Conservation (phyloP, 1,139 yeast genomes). For the Geotrichum siamense region DNA sequence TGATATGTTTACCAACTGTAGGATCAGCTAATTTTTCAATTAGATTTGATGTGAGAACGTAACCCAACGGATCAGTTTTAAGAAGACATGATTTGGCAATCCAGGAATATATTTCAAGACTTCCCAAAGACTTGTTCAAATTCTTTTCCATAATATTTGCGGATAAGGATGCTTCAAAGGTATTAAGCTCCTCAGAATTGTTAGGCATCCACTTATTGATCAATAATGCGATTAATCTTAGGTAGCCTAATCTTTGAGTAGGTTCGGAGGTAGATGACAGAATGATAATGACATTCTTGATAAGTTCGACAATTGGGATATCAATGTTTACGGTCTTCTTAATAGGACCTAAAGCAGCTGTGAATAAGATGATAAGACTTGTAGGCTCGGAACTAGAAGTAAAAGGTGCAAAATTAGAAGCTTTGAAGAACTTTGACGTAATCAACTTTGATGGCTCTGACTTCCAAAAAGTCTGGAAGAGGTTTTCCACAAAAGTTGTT, state of each 20-base stretch:
- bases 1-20: slow-evolving; percentile 34
- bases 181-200: slow-evolving; percentile 9
- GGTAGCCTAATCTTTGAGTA: slow-evolving; percentile 47
- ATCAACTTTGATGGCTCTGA: slow-evolving; percentile 12
- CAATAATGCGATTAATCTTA: slow-evolving; percentile 51
- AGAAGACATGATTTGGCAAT: slow-evolving; percentile 60
- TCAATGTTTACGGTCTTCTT: slow-evolving; percentile 17
- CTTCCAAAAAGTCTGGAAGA: slow-evolving; percentile 14
- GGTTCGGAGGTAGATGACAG: slow-evolving; percentile 24
- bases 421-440: slow-evolving; percentile 12
- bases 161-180: slow-evolving; percentile 8
- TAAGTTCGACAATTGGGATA: slow-evolving; percentile 21
- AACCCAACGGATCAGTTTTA: slow-evolving; percentile 47
- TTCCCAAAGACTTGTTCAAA: slow-evolving; percentile 20
- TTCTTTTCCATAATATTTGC: slow-evolving; percentile 2
- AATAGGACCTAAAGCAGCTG: slow-evolving; percentile 25
- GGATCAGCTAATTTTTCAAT: slow-evolving; percentile 35
- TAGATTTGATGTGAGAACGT: slow-evolving; percentile 37
- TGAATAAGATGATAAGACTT: slow-evolving; percentile 44
- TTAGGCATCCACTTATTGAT: slow-evolving; percentile 46
- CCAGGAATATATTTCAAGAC: slow-evolving; percentile 60
- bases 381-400: slow-evolving; percentile 28
- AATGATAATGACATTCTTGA: slow-evolving; percentile 26
- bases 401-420: slow-evolving; percentile 6
- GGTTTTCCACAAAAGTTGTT: slow-evolving; percentile 10